Percentiles rank a stretch among this genome's conserved stretches.
phyloP scores from a whole-genome alignment of 78 protist genomes.

The Tieghemostelium lacteum region DNA sequence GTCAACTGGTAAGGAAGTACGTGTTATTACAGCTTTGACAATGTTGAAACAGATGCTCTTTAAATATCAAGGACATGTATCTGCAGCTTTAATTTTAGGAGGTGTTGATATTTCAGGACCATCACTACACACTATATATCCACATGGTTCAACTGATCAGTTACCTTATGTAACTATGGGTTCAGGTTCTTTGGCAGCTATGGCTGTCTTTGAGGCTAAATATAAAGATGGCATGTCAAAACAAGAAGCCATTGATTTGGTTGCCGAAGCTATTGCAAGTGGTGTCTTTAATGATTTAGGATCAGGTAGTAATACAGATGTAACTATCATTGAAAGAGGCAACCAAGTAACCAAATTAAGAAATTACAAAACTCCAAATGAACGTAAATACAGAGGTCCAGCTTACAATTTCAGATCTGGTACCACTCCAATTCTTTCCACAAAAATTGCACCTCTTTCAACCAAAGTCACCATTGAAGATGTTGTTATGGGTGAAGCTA shows the following conservation, averaged over 20 bases:
- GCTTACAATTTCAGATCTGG: conserved; percentile 46
- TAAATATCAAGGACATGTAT: conserved; percentile 95
- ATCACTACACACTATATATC: conserved; percentile 90
- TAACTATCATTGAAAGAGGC: conserved; percentile 91
- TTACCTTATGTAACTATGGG: conserved; percentile 99
- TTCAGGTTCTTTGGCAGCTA: conserved; percentile 99
- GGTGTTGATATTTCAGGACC: conserved; percentile 96
- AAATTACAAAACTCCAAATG: conserved; percentile 72
- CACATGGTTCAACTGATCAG: conserved; percentile 96
- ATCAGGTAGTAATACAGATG: conserved; percentile 97
- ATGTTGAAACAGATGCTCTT: conserved; percentile 93
- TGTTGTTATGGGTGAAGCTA: conserved; percentile 2
- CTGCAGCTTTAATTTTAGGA: conserved; percentile 98
- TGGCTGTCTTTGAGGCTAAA: conserved; percentile 96
- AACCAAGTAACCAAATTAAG: conserved; percentile 71
- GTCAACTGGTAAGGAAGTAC: conserved; percentile 90
- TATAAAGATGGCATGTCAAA: conserved; percentile 87
- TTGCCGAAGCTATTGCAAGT: conserved; percentile 93
- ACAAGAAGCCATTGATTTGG: conserved; percentile 95
- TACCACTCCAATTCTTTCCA: conserved; percentile 69
- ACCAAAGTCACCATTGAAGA: conserved; percentile 20
- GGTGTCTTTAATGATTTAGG: conserved; percentile 99
- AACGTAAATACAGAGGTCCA: conserved; percentile 66
- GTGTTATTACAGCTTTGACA: conserved; percentile 95
- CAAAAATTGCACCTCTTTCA: background rate